Conservation (phyloP, 2,329 filamentous ascomycete species). For the Pestalotiopsis sp. region DNA sequence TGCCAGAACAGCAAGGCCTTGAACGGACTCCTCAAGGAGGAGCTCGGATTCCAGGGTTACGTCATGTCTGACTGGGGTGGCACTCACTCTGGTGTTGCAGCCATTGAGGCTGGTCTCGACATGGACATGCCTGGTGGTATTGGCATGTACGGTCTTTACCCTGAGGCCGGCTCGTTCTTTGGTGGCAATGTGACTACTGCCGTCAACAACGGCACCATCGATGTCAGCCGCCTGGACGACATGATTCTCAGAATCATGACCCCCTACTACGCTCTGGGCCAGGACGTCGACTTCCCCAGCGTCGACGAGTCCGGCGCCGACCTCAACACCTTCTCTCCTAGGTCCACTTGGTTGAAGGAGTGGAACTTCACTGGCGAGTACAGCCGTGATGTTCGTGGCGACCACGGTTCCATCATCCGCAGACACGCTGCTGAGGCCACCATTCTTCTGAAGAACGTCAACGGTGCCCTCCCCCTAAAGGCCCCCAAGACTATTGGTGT, state of each 20-base stretch:
- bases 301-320: constrained; percentile 47
- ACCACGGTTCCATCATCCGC: constrained; percentile 54
- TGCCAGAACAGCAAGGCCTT: constrained; percentile 74
- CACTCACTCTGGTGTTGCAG: constrained; percentile 34
- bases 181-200: constrained; percentile 41
- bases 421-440: constrained; percentile 38
- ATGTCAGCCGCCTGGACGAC: constrained; percentile 43
- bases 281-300: constrained; percentile 48
- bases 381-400: constrained; percentile 53
- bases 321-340: constrained; percentile 52
- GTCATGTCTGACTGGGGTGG: constrained; percentile 43
- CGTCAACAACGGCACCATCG: constrained; percentile 19
- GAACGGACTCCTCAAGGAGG: constrained; percentile 42
- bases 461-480: constrained; percentile 61
- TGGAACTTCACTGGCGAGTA: constrained; percentile 51
- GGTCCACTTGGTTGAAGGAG: constrained; percentile 44
- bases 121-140: constrained; percentile 44
- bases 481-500: constrained; percentile 58
- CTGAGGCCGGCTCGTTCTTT: constrained; percentile 41
- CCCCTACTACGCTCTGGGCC: constrained; percentile 51
- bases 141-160: constrained; percentile 29
- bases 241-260: constrained; percentile 58
- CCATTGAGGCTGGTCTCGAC: constrained; percentile 42
- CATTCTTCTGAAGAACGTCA: constrained; percentile 72
- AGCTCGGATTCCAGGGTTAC: constrained; percentile 52